Evolutionary conservation across 1,284 basidiomycete genomes (phyloP).

Genomic region (Moesziomyces parantarcticus): DNA sequence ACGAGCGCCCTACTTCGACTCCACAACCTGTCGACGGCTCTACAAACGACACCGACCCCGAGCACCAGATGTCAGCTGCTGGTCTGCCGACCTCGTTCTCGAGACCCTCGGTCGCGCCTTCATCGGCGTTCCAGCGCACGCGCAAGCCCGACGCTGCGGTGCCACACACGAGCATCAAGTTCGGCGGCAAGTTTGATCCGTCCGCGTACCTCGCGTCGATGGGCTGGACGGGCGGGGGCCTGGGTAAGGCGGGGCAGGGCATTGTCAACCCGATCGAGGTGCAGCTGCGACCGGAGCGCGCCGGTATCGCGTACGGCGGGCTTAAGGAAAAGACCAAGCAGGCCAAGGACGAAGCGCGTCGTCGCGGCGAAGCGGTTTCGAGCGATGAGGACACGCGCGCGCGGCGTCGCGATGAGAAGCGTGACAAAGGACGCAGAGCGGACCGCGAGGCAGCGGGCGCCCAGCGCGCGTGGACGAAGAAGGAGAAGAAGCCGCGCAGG

Average conservation of each 20-base stretch:
- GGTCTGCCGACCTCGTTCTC: constrained; percentile 33
- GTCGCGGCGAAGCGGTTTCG: constrained; percentile 44
- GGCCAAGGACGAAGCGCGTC: constrained; percentile 51
- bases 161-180: constrained; percentile 38
- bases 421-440: constrained; percentile 68
- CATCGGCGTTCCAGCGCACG: constrained; percentile 33
- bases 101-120: constrained; percentile 16
- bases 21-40: no score
- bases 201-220: constrained; percentile 62
- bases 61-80: constrained; percentile 8
- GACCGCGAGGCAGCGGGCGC: constrained; percentile 9
- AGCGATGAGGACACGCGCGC: constrained; percentile 44
- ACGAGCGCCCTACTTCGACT: no score
- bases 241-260: constrained; percentile 63
- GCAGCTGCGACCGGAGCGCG: constrained; percentile 60
- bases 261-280: constrained; percentile 66
- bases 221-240: constrained; percentile 67
- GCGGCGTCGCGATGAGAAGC: constrained; percentile 1
- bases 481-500: constrained; percentile 51
- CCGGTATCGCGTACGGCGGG: constrained; percentile 66
- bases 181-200: constrained; percentile 61
- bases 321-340: constrained; percentile 65
- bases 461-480: constrained; percentile 49
- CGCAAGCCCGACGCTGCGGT: neutral
- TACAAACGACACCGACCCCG: neutral